Evolutionary conservation across 805 yeast genomes (phyloP), one percentile per base, ranked within the genome.

Genomic region (Pichia manshurica): DNA sequence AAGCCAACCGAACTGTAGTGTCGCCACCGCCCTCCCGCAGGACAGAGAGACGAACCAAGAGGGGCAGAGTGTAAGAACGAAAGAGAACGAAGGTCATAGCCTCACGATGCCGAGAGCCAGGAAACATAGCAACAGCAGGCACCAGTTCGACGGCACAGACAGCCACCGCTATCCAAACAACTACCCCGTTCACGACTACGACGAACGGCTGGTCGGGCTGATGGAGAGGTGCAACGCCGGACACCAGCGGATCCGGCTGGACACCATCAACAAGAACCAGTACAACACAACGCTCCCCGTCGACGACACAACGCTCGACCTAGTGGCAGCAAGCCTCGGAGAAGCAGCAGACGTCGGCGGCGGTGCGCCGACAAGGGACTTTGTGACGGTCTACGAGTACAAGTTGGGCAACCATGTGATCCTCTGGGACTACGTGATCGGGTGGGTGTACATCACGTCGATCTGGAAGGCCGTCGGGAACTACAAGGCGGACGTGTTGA

Each of bases 361-460:
- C n/a, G n/a, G n/a, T n/a, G n/a, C n/a, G n/a, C 29, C 29, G 29
- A 21, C 28, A 37, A 73, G 93, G 50, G 77, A 77, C 61, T 82
- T 69, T 60, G 64, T 83, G 34, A 78, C 87, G 1, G 93, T 85
- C 5, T 84, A 71, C 59, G 93, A 87, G 64, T 87, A 81, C 66
- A 72, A 69, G 58, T 62, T 86, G 48, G 81, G 82, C 55, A 78
- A 74, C 49, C 84, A 85, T 56, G 78, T 88, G 78, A 77, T 88
- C 47, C 81, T 87, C 53, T 88, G 96, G 96, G 93, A 85, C 62
- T 81, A 83, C 60, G 77, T 75, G 54, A 81, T 93, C 2, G 96
- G 96, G 0, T 82, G 81, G 61, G 96, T 88, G 10, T 95, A 87
- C 57, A 72, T 88, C 44, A 88, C 96, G 0, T 95, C 95, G 0